phyloP scores from a whole-genome alignment of 106 monocot genomes.

The Chionographis japonica region DNA sequence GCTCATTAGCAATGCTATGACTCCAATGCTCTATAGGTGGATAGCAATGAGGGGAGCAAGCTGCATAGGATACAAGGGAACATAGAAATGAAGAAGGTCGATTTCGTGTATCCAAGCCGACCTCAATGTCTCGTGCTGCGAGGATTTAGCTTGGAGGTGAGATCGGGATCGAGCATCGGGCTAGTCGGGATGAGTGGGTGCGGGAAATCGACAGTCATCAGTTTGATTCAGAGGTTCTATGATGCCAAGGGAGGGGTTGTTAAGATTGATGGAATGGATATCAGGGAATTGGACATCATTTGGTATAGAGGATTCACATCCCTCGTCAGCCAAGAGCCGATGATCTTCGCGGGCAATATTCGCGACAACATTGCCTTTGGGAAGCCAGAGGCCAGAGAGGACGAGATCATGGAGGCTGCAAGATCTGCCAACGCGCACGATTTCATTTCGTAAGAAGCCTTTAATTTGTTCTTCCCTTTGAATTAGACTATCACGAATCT shows the following conservation, averaged over 20 bases:
- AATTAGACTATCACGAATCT: neutral
- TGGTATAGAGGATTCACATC: constrained; percentile 56
- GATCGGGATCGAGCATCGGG: constrained; percentile 47
- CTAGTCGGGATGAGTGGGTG: constrained; percentile 68
- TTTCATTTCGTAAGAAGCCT: constrained; percentile 76
- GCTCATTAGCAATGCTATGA: neutral
- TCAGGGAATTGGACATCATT: constrained; percentile 47
- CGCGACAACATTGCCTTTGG: constrained; percentile 71
- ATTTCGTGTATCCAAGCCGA: constrained; percentile 64
- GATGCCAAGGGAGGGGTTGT: constrained; percentile 61
- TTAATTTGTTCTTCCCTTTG: neutral
- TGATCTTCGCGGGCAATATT: constrained; percentile 66
- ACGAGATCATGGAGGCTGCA: constrained; percentile 62
- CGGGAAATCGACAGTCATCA: constrained; percentile 75
- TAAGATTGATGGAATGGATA: constrained; percentile 46
- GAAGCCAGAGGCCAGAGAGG: constrained; percentile 50
- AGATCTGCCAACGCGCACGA: constrained; percentile 66
- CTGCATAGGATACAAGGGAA: constrained; percentile 50
- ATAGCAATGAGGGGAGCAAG: constrained; percentile 8
- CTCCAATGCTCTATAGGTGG: constrained; percentile 8
- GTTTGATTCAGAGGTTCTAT: constrained; percentile 78
- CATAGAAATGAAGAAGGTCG: constrained; percentile 53
- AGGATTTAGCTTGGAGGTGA: constrained; percentile 58
- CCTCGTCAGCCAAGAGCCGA: constrained; percentile 77
- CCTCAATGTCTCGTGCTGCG: constrained; percentile 42